Base-by-base conservation (phyloP, 2,329 filamentous ascomycete genomes). In the Daldinia sp. region DNA sequence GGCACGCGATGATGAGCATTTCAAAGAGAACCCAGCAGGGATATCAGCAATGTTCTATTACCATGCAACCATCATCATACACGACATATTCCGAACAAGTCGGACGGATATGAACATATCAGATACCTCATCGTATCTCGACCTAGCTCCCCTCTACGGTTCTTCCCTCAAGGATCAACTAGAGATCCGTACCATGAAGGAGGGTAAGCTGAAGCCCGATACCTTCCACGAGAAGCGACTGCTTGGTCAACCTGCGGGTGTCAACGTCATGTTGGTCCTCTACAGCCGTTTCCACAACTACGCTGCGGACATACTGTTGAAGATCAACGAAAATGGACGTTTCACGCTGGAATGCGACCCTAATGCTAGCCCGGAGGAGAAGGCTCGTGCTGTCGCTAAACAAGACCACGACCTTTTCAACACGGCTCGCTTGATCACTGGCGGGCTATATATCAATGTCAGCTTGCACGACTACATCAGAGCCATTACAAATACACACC, bases 41-140 rank as follows among this genome's bases (percentile, higher is more conserved):
- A 87, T 93, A 37, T 93, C 90, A 0, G 89, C 87, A 69, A 87
- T 92, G 77, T 79, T 94, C 13, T 92, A 92, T 74, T 92, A 93
- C 67, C 79, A 91, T 41, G 91, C 90, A 0, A 87, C 89, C 5
- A 89, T 94, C 70, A 86, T 87, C 62, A 86, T 85, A 52, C 84
- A 86, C 67, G 81, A 81, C 75, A 75, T 89, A 50, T 91, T 91
- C 76, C 82, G 86, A 34, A 91, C 89, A 1, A 86, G 85, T 68
- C 85, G 86, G 23, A 79, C 78, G 4, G 87, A 93, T 73, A 83
- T 81, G 71, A 86, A 85, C 58, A 86, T 84, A 57, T 90, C 87
- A 0, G 80, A 87, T 64, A 91, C 88, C 0, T 92, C 89, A 0
- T 92, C 90, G 0, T 93, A 93, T 66, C 83, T 93, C 21, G 90